These are phyloP conservation scores for Asterionellopsis glacialis DNA, from an alignment of 108 stramenopile genomes.

Conservation along the genomic window DNA sequence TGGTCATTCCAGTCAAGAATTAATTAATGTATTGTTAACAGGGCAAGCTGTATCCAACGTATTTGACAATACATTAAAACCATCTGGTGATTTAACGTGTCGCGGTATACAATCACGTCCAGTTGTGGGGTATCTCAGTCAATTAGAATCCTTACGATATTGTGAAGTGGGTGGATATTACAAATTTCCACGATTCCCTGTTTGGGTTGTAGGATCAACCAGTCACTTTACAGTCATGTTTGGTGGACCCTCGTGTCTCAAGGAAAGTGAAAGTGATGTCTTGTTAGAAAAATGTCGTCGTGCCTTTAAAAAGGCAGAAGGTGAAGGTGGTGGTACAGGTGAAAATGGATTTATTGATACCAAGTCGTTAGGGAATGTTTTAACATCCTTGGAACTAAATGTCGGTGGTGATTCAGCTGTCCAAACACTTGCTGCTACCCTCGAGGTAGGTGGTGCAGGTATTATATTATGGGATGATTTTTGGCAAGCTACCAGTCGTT, in stretches of 20 bases:
- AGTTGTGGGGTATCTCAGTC: slow-evolving; percentile 76
- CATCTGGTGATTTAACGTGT: slow-evolving; percentile 60
- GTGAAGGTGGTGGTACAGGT: slow-evolving; percentile 49
- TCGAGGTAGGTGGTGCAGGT: slow-evolving; percentile 66
- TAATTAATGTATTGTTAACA: slow-evolving; percentile 78
- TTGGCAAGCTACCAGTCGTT: slow-evolving; percentile 55
- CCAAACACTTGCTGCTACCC: slow-evolving; percentile 43
- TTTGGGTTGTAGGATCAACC: slow-evolving; percentile 81
- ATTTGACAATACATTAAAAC: slow-evolving; percentile 71
- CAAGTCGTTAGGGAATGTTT: slow-evolving; percentile 35
- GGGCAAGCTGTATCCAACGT: slow-evolving; percentile 83
- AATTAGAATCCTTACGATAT: slow-evolving; percentile 71
- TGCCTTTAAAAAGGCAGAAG: slow-evolving; percentile 67
- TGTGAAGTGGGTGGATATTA: slow-evolving; percentile 79
- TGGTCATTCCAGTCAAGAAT: slow-evolving; percentile 87
- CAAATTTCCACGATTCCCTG: slow-evolving; percentile 74
- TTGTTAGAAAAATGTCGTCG: slow-evolving; percentile 71
- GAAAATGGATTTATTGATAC: slow-evolving; percentile 69
- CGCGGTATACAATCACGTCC: slow-evolving; percentile 72
- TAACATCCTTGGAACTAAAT: slow-evolving; percentile 47
- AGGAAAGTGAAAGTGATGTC: slow-evolving; percentile 60
- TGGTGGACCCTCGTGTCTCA: slow-evolving; percentile 49
- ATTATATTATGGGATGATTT: slow-evolving; percentile 83
- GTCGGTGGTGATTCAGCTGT: slow-evolving; percentile 42
- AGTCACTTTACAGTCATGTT: slow-evolving; percentile 85